A percentile compares a stretch with the other conserved stretches of the same genome.
These are phyloP conservation scores for Cryphonectria parasitica DNA, from an alignment of 2,329 filamentous ascomycete species.

Conservation along the genomic window DNA sequence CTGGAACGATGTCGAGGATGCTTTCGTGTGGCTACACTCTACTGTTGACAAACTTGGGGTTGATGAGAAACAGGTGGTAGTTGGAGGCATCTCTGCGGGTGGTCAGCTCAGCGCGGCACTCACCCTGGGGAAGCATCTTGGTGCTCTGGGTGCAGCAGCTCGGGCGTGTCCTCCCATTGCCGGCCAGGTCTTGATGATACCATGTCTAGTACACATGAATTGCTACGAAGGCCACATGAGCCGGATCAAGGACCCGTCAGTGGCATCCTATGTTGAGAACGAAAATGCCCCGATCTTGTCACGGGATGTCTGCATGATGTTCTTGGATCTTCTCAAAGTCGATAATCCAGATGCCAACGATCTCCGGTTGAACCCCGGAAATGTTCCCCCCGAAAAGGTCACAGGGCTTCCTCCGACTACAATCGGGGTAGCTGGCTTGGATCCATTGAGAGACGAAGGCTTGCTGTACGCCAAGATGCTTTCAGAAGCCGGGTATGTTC, in stretches of 20 bases:
- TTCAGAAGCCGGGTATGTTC: constrained; percentile 47
- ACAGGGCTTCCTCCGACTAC: constrained; percentile 48
- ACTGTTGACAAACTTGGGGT: constrained; percentile 44
- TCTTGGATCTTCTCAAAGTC: constrained; percentile 37
- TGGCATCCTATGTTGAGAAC: constrained; percentile 51
- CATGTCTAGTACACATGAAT: constrained; percentile 43
- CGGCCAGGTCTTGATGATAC: constrained; percentile 58
- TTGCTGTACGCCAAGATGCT: constrained; percentile 50
- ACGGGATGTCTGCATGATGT: constrained; percentile 40
- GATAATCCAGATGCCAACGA: constrained; percentile 37
- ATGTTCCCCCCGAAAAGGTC: constrained; percentile 40
- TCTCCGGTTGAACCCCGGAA: constrained; percentile 45
- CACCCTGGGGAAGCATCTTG: constrained; percentile 41
- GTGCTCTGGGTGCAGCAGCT: constrained; percentile 30
- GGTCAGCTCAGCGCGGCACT: constrained; percentile 41
- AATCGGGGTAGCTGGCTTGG: constrained; percentile 50
- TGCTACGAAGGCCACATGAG: constrained; percentile 39
- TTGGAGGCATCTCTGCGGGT: constrained; percentile 51
- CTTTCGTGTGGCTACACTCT: constrained; percentile 57
- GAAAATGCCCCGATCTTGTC: constrained; percentile 55
- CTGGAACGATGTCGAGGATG: constrained; percentile 58
- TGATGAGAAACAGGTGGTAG: constrained; percentile 42
- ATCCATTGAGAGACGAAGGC: constrained; percentile 54
- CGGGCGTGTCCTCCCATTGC: constrained; percentile 40
- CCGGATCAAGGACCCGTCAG: constrained; percentile 41